Evolutionary conservation across 257 asterid species (phyloP).

Genomic region (Plantago elongata): DNA sequence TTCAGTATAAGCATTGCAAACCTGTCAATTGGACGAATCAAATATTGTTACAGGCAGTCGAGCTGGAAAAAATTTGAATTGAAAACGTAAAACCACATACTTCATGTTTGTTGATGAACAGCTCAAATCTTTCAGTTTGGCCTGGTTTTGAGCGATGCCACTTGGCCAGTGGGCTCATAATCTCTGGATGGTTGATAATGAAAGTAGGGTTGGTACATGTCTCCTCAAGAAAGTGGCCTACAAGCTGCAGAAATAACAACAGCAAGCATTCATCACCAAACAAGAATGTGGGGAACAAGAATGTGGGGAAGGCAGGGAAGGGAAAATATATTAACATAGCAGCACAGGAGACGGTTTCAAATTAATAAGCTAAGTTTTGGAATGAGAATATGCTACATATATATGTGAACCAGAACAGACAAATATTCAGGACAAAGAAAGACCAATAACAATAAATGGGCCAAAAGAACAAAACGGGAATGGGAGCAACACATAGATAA

Average conservation of each 20-base stretch:
- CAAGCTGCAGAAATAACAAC: slow-evolving; percentile 47
- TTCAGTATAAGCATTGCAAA: slow-evolving; percentile 94
- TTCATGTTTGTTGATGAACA: slow-evolving; percentile 83
- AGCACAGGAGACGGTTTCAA: too few relatives aligned
- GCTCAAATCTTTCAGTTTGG: slow-evolving; percentile 80
- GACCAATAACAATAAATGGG: too few relatives aligned
- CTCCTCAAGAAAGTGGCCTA: slow-evolving; percentile 86
- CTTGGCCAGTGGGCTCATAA: slow-evolving; percentile 93
- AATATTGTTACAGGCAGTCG: neutral
- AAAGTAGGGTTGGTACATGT: slow-evolving; percentile 71
- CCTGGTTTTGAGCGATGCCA: slow-evolving; percentile 89
- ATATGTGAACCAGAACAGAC: neutral
- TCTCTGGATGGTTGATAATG: slow-evolving; percentile 90
- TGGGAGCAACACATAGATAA: too few relatives aligned
- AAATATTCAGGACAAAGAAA: neutral
- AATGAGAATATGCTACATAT: neutral
- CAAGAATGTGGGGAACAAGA: neutral
- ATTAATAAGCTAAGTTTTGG: neutral
- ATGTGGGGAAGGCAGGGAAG: neutral
- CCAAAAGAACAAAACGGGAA: too few relatives aligned
- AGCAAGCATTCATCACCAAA: neutral
- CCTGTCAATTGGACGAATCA: slow-evolving; percentile 30
- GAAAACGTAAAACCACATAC: slow-evolving; percentile 31
- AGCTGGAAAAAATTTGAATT: neutral
- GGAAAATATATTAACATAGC: neutral